These are phyloP conservation scores for Exophiala xenobiotica DNA, from an alignment of 2,329 filamentous ascomycete species.

Conservation along the genomic window DNA sequence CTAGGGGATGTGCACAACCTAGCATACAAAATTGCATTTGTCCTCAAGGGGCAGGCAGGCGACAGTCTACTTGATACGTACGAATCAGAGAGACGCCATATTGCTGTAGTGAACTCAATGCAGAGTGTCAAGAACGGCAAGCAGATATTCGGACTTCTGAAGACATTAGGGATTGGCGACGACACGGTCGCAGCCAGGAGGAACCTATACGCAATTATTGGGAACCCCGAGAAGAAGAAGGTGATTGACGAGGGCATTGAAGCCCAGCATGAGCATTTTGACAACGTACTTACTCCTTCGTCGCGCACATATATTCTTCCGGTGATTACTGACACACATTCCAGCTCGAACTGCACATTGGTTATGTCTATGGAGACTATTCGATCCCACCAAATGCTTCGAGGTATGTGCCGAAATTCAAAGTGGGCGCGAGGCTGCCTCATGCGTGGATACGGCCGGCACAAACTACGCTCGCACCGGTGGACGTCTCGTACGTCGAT, in stretches of 20 bases:
- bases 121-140: constrained; percentile 49
- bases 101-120: constrained; percentile 42
- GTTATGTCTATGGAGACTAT: constrained; percentile 43
- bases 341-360: constrained; percentile 44
- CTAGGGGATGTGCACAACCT: constrained; percentile 56
- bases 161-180: constrained; percentile 39
- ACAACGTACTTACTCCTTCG: too few species aligned
- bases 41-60: constrained; percentile 35
- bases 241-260: constrained; percentile 33
- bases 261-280: constrained; percentile 24
- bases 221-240: constrained; percentile 29
- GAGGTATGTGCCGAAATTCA: constrained; percentile 39
- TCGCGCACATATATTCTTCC: too few species aligned
- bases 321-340: not conserved
- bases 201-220: constrained; percentile 14
- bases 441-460: constrained; percentile 40
- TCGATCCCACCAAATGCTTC: constrained; percentile 40
- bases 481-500: constrained; percentile 39
- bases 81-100: constrained; percentile 39
- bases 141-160: constrained; percentile 44
- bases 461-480: constrained; percentile 18
- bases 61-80: constrained; percentile 39
- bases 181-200: constrained; percentile 24
- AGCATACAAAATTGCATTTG: constrained; percentile 52
- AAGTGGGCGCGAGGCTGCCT: constrained; percentile 41